Base-by-base conservation (phyloP, 2,329 filamentous ascomycete genomes). In the Elsinoe arachidis region DNA sequence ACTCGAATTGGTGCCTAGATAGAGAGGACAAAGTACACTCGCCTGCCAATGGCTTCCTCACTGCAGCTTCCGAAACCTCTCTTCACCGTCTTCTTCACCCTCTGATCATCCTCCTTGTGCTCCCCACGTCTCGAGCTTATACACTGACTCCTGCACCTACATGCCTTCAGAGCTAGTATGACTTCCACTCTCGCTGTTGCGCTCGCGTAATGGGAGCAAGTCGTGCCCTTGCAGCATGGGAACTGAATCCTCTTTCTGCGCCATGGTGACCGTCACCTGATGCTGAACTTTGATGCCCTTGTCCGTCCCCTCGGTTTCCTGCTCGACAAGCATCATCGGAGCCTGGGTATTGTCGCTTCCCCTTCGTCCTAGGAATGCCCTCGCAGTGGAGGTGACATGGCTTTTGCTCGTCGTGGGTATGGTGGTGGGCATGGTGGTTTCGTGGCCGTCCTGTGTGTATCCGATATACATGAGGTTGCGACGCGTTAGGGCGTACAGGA, bases 401-500 rank as follows among this genome's bases (percentile, higher is more conserved):
- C 30, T 35, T 14, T 52, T 52, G 30, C 2, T 6, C 5, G n/a
- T 47, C 21, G 30, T 52, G 47, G 10, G 12, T n/a, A n/a, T n/a
- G n/a, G n/a, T n/a, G n/a, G n/a, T n/a, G n/a, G n/a, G n/a, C 2
- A 5, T 26, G 11, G 12, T 12, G 3, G 47, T 37, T 12, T 52
- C 47, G 47, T 33, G 26, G 3, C 5, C 15, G 5, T 56, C 37
- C 2, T 44, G 53, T 12, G 66, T 64, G 62, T 67, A 68, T 21
- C 66, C 67, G 47, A 67, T 67, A 63, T 78, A 70, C 37, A 83
- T 73, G 61, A 83, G 73, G 47, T 78, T 77, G 57, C 76, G 76
- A 11, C 81, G 75, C 0, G 81, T 83, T 5, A 81, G 67, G 0
- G 79, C 79, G 69, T 83, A 84, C 2, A 84, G 72, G 2, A 81